Base-by-base conservation (phyloP, 2,329 filamentous ascomycete species). In the Alternaria infectoria region DNA sequence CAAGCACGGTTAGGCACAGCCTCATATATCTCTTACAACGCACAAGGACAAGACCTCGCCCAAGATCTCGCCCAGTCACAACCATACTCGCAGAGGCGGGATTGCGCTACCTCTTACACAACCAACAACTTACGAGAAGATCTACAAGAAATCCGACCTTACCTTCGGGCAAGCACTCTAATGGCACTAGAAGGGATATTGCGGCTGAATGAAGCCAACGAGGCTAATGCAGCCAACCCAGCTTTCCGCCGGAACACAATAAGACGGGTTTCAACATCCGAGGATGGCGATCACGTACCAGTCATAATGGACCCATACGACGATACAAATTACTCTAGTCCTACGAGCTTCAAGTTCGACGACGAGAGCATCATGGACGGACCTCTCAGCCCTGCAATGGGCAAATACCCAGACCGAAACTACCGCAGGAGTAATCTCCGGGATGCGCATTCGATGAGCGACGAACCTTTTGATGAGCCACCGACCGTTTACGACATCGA, bases 401-500 rank as follows among this genome's bases (percentile, higher is more conserved):
- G 54, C 11, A 66, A 65, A 30, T 55, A 54, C 3, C 66, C 57
- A 44, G 61, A 52, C 30, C 21, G 49, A 26, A 59, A 57, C 23
- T 65, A 45, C 28, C 64, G 47, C 21, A 66, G 32, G n/a, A 70
- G 65, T 23, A 61, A 67, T 6, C 43, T 69, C 10, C 62, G 61
- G 43, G 45, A 66, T 21, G 56, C 60, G 12, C 59, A 59, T 5
- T 62, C 57, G 5, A 54, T 58, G 44, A 54, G 67, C 32, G 57
- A 64, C 4, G 54, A 60, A 10, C 46, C 32, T 4, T 57, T 54
- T 9, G 44, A 40, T 8, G 44, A 40, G 15, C 52, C 59, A 5
- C 30, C 40, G 6, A 47, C 50, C 15, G 17, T 36, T 21, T 26
- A 26, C 6, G 58, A 58, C 3, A 60, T 54, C 28, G 60, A 59